Percentiles rank a stretch among this genome's conserved stretches.
These are phyloP conservation scores for Yamadazyma trypodendri DNA, from an alignment of 1,139 yeast species.

Conservation along the genomic window DNA sequence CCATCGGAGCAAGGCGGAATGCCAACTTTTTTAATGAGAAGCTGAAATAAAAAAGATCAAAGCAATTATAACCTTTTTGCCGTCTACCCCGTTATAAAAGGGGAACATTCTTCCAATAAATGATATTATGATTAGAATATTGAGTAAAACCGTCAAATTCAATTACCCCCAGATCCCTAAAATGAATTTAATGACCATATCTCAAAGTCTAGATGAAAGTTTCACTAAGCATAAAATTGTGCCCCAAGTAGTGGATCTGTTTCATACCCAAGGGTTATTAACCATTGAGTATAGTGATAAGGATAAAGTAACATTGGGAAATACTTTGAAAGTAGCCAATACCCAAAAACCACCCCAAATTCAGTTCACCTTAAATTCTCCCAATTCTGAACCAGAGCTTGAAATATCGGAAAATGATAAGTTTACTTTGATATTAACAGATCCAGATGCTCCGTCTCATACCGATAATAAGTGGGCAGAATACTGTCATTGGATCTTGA, in stretches of 20 bases:
- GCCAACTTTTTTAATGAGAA: too few relatives aligned
- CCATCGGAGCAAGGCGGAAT: slow-evolving; percentile 4
- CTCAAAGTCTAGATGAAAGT: slow-evolving; percentile 63
- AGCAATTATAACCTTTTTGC: slow-evolving; percentile 1
- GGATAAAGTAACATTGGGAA: slow-evolving; percentile 76
- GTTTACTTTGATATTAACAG: slow-evolving; percentile 77
- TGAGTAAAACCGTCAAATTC: slow-evolving; percentile 3
- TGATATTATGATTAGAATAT: slow-evolving; percentile 4
- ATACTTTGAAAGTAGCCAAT: slow-evolving; percentile 60
- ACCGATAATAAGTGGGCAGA: slow-evolving; percentile 87
- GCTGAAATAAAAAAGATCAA: too few relatives aligned
- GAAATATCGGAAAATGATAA: slow-evolving; percentile 47
- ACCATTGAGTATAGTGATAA: slow-evolving; percentile 50
- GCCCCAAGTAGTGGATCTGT: slow-evolving; percentile 59
- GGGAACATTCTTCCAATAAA: not conserved
- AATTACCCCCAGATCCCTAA: slow-evolving; percentile 4
- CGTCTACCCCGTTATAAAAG: not conserved
- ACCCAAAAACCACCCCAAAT: slow-evolving; percentile 67
- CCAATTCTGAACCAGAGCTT: slow-evolving; percentile 34
- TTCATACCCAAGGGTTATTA: slow-evolving; percentile 45
- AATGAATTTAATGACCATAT: slow-evolving; percentile 54
- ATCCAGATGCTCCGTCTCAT: slow-evolving; percentile 91
- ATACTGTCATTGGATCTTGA: slow-evolving; percentile 71
- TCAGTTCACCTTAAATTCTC: slow-evolving; percentile 62
- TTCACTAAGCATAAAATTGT: slow-evolving; percentile 57